Conservation (phyloP, 2,329 filamentous ascomycete genomes). For the Hypoxylon sp. region DNA sequence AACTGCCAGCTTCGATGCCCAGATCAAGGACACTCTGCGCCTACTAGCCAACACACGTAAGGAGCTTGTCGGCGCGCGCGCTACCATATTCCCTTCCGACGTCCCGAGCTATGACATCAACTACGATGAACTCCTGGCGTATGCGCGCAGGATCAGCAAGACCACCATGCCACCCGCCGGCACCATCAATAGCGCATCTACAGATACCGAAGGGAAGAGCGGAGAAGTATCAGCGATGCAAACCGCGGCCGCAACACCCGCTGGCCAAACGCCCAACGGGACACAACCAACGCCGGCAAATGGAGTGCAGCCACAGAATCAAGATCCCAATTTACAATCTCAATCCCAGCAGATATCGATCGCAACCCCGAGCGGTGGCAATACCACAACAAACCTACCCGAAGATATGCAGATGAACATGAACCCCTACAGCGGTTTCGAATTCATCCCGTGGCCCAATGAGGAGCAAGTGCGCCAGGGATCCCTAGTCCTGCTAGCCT, state of each 20-base stretch:
- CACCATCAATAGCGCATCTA: constrained; percentile 59
- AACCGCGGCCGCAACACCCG: constrained; percentile 50
- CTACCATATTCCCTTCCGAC: constrained; percentile 67
- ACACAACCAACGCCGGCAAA: constrained; percentile 24
- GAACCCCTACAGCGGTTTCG: constrained; percentile 69
- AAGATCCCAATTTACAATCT: background rate
- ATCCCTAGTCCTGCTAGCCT: constrained; percentile 75
- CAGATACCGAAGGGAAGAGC: constrained; percentile 50
- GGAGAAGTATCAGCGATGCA: constrained; percentile 46
- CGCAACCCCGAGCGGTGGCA: constrained; percentile 3
- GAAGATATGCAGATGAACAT: constrained; percentile 64
- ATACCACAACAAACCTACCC: constrained; percentile 62
- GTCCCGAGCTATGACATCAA: constrained; percentile 70
- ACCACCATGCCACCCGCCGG: constrained; percentile 80
- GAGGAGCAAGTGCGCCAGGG: constrained; percentile 79
- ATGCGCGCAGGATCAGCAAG: constrained; percentile 84
- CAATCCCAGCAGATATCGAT: constrained; percentile 14
- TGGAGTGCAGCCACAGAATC: constrained; percentile 8
- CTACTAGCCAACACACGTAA: constrained; percentile 80
- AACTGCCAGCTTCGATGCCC: constrained; percentile 75
- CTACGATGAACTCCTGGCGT: constrained; percentile 81
- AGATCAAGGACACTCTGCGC: constrained; percentile 79
- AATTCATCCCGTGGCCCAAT: constrained; percentile 84
- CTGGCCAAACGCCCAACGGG: constrained; percentile 49
- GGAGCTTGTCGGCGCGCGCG: constrained; percentile 76